Percentiles rank a stretch among this genome's conserved stretches.
Conservation (phyloP, 257 asterid species). For the Solanum microdontum region DNA sequence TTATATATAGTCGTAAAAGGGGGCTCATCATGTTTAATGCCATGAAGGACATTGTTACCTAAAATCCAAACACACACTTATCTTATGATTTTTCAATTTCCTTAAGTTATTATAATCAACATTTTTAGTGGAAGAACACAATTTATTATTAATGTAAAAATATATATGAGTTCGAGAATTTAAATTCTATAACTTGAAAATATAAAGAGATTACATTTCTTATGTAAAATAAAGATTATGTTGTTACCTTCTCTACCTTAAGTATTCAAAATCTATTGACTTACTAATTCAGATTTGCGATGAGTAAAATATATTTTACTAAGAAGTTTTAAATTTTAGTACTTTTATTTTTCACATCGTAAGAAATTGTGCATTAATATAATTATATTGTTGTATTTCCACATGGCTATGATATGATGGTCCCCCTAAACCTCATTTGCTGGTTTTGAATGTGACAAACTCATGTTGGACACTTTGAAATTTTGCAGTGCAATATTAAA, state of each 20-base stretch:
- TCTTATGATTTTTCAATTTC: not conserved
- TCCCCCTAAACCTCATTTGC: conserved; percentile 2
- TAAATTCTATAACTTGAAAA: not conserved
- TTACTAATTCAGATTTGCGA: not conserved
- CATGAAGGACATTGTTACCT: not conserved
- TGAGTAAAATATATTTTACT: not conserved
- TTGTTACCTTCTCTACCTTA: not conserved
- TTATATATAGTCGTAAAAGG: not conserved
- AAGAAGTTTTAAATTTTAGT: not conserved
- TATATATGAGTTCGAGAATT: not conserved
- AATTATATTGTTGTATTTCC: not conserved
- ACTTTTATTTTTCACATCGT: not conserved
- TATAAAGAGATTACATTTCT: not conserved
- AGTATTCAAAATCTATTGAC: not conserved
- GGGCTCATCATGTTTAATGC: not conserved
- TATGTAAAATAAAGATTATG: not conserved
- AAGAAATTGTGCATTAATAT: not conserved
- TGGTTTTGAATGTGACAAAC: conserved; percentile 3
- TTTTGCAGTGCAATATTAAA: not conserved
- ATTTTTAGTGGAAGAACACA: not conserved
- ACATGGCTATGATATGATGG: not conserved
- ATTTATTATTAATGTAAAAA: not conserved
- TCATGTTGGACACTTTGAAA: not conserved
- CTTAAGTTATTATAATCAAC: not conserved
- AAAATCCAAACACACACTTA: not conserved